Evolutionary conservation across 805 yeast species (phyloP).

Genomic region (Saturnispora hagleri): DNA sequence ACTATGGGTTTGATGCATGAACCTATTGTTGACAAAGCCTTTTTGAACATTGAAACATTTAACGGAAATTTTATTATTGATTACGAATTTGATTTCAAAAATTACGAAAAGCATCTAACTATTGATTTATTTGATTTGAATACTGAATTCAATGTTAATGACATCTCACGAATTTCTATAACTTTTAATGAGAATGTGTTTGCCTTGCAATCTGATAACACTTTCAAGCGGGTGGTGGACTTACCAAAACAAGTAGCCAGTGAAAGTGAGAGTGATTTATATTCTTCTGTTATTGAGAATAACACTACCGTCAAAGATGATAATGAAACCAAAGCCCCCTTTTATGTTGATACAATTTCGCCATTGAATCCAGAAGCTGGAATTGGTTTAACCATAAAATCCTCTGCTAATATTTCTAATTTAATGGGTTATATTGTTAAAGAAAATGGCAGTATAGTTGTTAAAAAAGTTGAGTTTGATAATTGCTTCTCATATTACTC

Average conservation of each 20-base stretch:
- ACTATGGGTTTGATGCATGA: not conserved
- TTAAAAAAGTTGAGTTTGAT: not conserved
- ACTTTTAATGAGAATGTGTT: not conserved
- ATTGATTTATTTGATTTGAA: not conserved
- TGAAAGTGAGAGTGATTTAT: not conserved
- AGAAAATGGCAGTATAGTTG: not conserved
- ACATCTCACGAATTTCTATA: slow-evolving; percentile 2
- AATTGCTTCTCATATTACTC: not conserved
- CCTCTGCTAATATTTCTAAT: not conserved
- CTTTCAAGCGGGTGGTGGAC: not conserved
- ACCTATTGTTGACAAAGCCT: not conserved
- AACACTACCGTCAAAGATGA: not conserved
- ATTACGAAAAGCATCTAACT: slow-evolving; percentile 2
- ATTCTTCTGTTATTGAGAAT: not conserved
- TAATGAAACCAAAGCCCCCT: not conserved
- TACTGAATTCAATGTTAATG: not conserved
- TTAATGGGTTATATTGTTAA: not conserved
- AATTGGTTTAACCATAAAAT: not conserved
- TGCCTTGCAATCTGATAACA: not conserved
- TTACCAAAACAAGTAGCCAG: not conserved
- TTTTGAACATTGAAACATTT: slow-evolving; percentile 1
- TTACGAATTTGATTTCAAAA: not conserved
- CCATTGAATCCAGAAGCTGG: not conserved
- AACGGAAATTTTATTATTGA: not conserved
- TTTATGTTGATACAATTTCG: not conserved